Evolutionary conservation across 2,329 filamentous ascomycete genomes (phyloP), one percentile per base, ranked within the genome.

Genomic region (Aspergillus fumigatiaffinis): DNA sequence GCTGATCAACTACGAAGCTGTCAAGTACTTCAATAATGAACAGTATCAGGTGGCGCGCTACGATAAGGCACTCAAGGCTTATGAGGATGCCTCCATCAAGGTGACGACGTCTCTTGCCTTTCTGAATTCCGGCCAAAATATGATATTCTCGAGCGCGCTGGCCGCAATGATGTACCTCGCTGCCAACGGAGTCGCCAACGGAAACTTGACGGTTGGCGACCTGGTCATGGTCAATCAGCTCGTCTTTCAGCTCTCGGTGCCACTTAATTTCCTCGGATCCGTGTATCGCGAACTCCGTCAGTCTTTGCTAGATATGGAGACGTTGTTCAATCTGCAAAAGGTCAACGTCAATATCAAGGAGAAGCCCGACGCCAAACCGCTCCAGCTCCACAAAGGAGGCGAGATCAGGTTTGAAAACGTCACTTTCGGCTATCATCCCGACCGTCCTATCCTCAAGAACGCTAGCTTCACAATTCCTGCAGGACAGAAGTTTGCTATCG

Each of bases 11-110:
- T 99, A 97, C 70, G 94, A 99, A 76, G 93, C 95, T 14, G 94
- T 99, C 71, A 99, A 99, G 77, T 96, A 97, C 78, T 99, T 97
- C 79, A 99, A 99, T 79, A 99, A 99, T 69, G 95, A 99, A 71
- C 91, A 89, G 63, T 97, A 92, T 64, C 94, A 99, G 77, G 91
- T 96, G 47, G 83, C 84, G 32, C 86, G 94, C 46, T 99, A 99
- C 73, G 92, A 97, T 74, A 85, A 87, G 66, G 92, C 94, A 0
- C 80, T 99, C 25, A 83, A 87, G 63, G 84, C 88, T 58, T 99
- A 99, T 73, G 91, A 99, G 73, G 89, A 89, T 72, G 92, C 92
- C 57, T 96, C 92, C 17, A 97, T 99, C 80, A 97, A 97, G 72
- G 90, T 99, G 35, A 91, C 91, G 9, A 99, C 94, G 0, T 97